These are phyloP conservation scores for Zasmidium cellare DNA, from an alignment of 2,329 filamentous ascomycete genomes.

Conservation along the genomic window DNA sequence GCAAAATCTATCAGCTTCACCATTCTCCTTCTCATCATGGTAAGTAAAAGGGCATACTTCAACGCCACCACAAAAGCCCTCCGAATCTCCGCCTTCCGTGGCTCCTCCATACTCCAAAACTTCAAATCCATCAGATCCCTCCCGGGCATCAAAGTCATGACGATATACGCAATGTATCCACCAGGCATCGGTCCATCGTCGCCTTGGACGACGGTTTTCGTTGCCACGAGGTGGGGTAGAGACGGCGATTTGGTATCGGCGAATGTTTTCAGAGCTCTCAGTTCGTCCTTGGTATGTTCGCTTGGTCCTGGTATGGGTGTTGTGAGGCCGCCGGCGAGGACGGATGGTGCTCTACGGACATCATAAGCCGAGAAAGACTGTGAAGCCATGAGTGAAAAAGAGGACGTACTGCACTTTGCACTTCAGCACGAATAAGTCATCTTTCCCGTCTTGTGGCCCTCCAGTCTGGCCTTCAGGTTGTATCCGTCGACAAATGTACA, in stretches of 20 bases:
- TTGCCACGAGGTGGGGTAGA: conserved; percentile 29
- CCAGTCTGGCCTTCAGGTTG: conserved; percentile 4
- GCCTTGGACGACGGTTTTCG: conserved; percentile 22
- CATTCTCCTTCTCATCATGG: not conserved
- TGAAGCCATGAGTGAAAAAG: not conserved
- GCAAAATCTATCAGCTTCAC: not conserved
- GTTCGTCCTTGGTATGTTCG: conserved; percentile 27
- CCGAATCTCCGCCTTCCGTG: conserved; percentile 23
- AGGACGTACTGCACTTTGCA: conserved; percentile 31
- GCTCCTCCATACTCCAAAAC: conserved; percentile 30
- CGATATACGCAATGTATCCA: conserved; percentile 30
- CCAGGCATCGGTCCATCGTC: conserved; percentile 24
- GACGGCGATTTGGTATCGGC: conserved; percentile 11
- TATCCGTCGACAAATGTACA: conserved; percentile 27
- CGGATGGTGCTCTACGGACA: conserved; percentile 24
- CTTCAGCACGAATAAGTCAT: conserved; percentile 28
- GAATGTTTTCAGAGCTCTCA: conserved; percentile 28
- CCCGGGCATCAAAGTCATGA: conserved; percentile 33
- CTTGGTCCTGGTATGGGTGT: conserved; percentile 28
- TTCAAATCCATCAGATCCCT: conserved; percentile 28
- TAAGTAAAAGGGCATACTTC: conserved; percentile 21
- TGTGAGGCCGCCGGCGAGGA: conserved; percentile 24
- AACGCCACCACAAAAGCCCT: conserved; percentile 24
- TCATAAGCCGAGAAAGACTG: not conserved
- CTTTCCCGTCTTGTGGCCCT: not conserved